Conservation (phyloP, 805 yeast species). For the Suhomyces pyralidae region DNA sequence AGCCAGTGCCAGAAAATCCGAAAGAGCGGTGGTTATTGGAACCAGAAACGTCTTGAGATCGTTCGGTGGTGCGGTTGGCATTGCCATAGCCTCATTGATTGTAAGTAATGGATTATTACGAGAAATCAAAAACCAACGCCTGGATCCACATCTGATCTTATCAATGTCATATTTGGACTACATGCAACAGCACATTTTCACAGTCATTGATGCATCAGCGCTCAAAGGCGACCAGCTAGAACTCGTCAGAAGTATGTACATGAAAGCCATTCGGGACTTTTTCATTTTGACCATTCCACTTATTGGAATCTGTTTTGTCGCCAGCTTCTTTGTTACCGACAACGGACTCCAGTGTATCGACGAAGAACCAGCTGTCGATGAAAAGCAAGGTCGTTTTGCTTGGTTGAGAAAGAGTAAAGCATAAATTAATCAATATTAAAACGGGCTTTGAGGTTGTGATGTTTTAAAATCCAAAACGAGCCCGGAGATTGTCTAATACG, state of each 20-base stretch:
- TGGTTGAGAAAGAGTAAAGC: not conserved
- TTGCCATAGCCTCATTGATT: constrained; percentile 28
- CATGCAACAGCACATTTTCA: constrained; percentile 23
- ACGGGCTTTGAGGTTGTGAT: too few relatives aligned
- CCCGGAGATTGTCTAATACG: not conserved
- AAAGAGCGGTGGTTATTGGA: constrained; percentile 33
- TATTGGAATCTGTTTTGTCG: constrained; percentile 30
- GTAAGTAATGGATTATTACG: constrained; percentile 22
- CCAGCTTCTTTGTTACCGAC: constrained; percentile 30
- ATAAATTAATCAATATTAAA: not conserved
- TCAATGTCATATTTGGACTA: constrained; percentile 13
- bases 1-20: constrained; percentile 28
- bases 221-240: constrained; percentile 18
- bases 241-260: constrained; percentile 28
- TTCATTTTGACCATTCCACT: constrained; percentile 36
- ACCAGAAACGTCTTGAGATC: constrained; percentile 32
- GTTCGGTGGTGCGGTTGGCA: constrained; percentile 35
- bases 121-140: constrained; percentile 14
- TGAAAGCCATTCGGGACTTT: constrained; percentile 28
- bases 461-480: not conserved
- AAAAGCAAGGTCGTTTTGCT: not conserved
- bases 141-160: constrained; percentile 3
- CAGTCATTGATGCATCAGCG: constrained; percentile 19
- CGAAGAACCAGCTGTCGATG: constrained; percentile 15
- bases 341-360: constrained; percentile 38